These are phyloP conservation scores for Aspergillus amoenus DNA, from an alignment of 2,329 filamentous ascomycete species.

Conservation along the genomic window DNA sequence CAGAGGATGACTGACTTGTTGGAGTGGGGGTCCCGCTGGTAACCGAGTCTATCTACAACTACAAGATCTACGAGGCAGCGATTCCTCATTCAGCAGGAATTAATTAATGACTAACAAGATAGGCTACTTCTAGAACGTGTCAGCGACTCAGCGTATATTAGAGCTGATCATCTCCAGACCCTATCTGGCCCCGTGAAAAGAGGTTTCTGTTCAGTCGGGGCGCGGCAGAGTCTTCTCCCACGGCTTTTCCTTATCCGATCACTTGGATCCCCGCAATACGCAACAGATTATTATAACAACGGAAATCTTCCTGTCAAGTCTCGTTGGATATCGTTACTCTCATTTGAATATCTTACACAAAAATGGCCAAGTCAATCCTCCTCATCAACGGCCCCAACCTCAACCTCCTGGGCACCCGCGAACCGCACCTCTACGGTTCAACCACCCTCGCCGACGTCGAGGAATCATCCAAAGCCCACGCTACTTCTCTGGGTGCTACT, in stretches of 20 bases:
- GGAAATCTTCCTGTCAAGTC: background rate
- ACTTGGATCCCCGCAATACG: background rate
- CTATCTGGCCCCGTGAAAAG: too few species aligned
- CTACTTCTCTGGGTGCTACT: constrained; percentile 47
- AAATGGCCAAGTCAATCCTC: constrained; percentile 54
- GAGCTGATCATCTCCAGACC: background rate
- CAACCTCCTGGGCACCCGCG: constrained; percentile 73
- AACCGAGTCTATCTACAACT: constrained; percentile 2
- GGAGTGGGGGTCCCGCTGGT: constrained; percentile 8
- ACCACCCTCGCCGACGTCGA: constrained; percentile 67
- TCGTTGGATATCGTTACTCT: background rate
- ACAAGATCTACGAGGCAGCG: background rate
- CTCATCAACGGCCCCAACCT: constrained; percentile 82
- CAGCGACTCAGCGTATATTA: background rate
- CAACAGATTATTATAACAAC: background rate
- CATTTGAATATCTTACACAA: background rate
- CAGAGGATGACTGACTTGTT: background rate
- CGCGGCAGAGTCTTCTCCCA: constrained; percentile 10
- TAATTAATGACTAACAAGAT: too few species aligned
- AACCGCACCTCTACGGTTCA: constrained; percentile 71
- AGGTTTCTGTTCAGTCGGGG: too few species aligned
- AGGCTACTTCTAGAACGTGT: background rate
- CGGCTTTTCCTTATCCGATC: constrained; percentile 3
- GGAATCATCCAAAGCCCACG: constrained; percentile 50
- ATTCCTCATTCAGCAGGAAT: background rate